Evolutionary conservation across 805 yeast genomes (phyloP), one percentile per base, ranked within the genome.

Genomic region (Metschnikowia anglica): DNA sequence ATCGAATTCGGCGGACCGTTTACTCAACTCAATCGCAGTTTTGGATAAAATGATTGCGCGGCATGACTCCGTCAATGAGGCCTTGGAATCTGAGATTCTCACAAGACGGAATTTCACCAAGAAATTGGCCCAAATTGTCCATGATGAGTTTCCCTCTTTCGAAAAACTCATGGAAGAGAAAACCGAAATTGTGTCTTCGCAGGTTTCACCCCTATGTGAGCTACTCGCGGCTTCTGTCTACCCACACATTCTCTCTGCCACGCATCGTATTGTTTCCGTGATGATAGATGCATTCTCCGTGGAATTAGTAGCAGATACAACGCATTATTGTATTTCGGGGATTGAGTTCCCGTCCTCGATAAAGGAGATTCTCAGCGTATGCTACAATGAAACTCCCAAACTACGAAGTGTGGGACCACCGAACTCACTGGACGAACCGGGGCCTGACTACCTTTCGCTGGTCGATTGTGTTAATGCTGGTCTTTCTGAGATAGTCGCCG

Each of bases 291-390:
- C 62, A 4, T 48, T 65, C 21, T 52, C 55, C 8, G 65, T 70
- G n/a, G 39, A 52, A 6, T 55, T 57, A 39, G 46, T 49, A 6
- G 50, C 52, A 25, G 20, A 15, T 24, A 44, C 52, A 18, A 35
- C 63, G 2, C 54, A 51, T 8, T 61, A 65, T 39, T 51, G 53
- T 21, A 66, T 70, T 3, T 37, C 59, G 44, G 72, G 66, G 0
- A 47, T 67, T 5, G 68, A 65, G 36, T 65, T 70, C 39, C 74
- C 74, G 1, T 39, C 60, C 3, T 56, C 55, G 29, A 59, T 60
- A 17, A 54, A 54, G 21, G 67, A 66, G 23, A 37, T 70, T 11
- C 52, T 67, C 8, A 51, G 55, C 16, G 48, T 53, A 12, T 60
- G 72, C 41, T 66, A 67, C 49, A 28, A 40, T 7, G 53, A 49